phyloP scores from a whole-genome alignment of 2,329 filamentous ascomycete species.

The Hypoxylon sp. region DNA sequence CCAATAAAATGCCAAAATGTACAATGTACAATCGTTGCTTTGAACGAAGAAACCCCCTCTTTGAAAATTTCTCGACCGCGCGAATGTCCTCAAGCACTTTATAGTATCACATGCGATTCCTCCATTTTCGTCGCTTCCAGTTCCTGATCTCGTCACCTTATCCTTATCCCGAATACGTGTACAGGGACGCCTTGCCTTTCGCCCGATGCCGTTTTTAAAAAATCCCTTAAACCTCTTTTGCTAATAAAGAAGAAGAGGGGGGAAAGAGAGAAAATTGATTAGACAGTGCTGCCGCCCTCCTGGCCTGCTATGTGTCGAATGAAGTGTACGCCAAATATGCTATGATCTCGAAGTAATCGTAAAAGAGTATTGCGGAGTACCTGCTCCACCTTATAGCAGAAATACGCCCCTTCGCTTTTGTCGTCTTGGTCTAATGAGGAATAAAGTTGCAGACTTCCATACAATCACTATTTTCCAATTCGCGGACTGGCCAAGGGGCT shows the following conservation, averaged over 20 bases:
- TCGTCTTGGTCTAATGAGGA: conserved; percentile 29
- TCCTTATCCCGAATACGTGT: conserved; percentile 43
- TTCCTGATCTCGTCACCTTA: not conserved
- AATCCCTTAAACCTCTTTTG: conserved; percentile 22
- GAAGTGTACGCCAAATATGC: conserved; percentile 50
- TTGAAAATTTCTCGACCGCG: not conserved
- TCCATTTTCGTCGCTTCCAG: conserved; percentile 16
- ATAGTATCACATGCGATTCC: conserved; percentile 24
- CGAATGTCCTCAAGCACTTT: conserved; percentile 1
- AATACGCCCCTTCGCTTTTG: conserved; percentile 15
- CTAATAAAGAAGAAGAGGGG: not conserved
- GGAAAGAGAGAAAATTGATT: conserved; percentile 8
- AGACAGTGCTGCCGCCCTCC: conserved; percentile 40
- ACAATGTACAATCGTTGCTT: conserved; percentile 38
- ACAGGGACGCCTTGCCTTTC: conserved; percentile 42
- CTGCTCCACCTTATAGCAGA: conserved; percentile 38
- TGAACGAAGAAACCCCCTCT: conserved; percentile 25
- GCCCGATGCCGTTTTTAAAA: conserved; percentile 26
- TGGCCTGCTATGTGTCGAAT: conserved; percentile 36
- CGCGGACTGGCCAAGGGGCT: conserved; percentile 62
- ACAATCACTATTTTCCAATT: conserved; percentile 26
- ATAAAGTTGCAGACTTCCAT: conserved; percentile 12
- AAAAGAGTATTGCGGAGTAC: conserved; percentile 37
- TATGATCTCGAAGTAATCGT: conserved; percentile 46
- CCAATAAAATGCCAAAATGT: conserved; percentile 13